Conservation (phyloP, 2,329 filamentous ascomycete species). For the Neonectria punicea region DNA sequence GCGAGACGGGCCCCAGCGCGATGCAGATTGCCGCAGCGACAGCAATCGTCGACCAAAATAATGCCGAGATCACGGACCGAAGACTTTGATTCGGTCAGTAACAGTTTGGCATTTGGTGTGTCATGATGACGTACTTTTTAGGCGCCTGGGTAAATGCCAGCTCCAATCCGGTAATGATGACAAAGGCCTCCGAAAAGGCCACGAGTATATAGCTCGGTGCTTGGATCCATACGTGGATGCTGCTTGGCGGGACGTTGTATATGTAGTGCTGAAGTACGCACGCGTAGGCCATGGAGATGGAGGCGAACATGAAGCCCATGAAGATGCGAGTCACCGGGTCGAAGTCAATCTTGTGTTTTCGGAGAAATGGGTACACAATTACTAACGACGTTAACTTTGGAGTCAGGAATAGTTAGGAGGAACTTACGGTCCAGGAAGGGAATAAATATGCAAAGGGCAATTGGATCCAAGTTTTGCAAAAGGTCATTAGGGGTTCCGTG, state of each 20-base stretch:
- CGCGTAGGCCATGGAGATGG: constrained; percentile 37
- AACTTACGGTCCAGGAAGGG: constrained; percentile 41
- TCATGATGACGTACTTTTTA: constrained; percentile 12
- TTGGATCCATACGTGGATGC: constrained; percentile 27
- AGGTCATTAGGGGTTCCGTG: constrained; percentile 43
- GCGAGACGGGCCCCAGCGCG: constrained; percentile 21
- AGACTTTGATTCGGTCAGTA: constrained; percentile 5
- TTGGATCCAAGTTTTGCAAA: constrained; percentile 43
- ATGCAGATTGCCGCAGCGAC: constrained; percentile 28
- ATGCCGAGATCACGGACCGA: constrained; percentile 20
- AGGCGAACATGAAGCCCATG: constrained; percentile 37
- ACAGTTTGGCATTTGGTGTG: no score
- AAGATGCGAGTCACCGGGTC: constrained; percentile 36
- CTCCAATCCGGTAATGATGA: constrained; percentile 27
- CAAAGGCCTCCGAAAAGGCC: constrained; percentile 24
- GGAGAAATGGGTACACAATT: constrained; percentile 34
- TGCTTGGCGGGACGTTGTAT: constrained; percentile 30
- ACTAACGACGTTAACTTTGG: neutral
- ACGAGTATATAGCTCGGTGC: constrained; percentile 23
- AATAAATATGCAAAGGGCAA: constrained; percentile 42
- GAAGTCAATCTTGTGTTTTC: constrained; percentile 35
- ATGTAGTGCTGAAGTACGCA: constrained; percentile 37
- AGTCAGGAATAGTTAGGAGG: neutral
- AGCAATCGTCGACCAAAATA: constrained; percentile 28
- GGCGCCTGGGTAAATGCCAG: constrained; percentile 25